These are phyloP conservation scores for Daedaleopsis sinensis DNA, from an alignment of 768 basidiomycete genomes.

Conservation along the genomic window DNA sequence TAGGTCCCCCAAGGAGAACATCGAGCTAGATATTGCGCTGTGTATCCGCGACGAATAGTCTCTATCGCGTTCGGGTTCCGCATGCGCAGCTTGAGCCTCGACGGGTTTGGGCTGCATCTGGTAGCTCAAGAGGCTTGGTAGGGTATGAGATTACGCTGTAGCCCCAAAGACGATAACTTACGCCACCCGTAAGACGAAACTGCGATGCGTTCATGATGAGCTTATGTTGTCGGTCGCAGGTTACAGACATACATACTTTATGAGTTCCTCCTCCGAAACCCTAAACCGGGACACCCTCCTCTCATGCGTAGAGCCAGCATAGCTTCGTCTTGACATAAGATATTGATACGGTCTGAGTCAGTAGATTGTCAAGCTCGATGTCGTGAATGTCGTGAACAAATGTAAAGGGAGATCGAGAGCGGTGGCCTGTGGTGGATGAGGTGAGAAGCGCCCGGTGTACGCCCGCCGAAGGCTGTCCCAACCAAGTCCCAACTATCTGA, in stretches of 20 bases:
- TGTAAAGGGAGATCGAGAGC: neutral
- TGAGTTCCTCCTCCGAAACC: conserved; percentile 84
- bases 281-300: conserved; percentile 75
- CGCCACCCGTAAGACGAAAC: conserved; percentile 85
- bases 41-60: conserved; percentile 73
- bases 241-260: conserved; percentile 55
- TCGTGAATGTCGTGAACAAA: neutral
- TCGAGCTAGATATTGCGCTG: conserved; percentile 56
- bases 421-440: neutral
- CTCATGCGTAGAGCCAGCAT: conserved; percentile 70
- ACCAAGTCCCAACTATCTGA: neutral
- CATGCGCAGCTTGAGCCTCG: conserved; percentile 27
- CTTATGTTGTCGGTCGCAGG: neutral
- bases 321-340: conserved; percentile 73
- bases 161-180: conserved; percentile 44
- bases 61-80: conserved; percentile 46
- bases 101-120: conserved; percentile 63
- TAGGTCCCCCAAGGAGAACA: conserved; percentile 71
- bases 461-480: neutral
- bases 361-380: neutral
- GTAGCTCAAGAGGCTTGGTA: conserved; percentile 68
- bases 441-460: neutral
- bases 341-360: neutral
- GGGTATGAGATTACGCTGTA: conserved; percentile 18
- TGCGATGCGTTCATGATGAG: conserved; percentile 29